Evolutionary conservation across 768 basidiomycete genomes (phyloP).

Genomic region (Termitomyces sp.): DNA sequence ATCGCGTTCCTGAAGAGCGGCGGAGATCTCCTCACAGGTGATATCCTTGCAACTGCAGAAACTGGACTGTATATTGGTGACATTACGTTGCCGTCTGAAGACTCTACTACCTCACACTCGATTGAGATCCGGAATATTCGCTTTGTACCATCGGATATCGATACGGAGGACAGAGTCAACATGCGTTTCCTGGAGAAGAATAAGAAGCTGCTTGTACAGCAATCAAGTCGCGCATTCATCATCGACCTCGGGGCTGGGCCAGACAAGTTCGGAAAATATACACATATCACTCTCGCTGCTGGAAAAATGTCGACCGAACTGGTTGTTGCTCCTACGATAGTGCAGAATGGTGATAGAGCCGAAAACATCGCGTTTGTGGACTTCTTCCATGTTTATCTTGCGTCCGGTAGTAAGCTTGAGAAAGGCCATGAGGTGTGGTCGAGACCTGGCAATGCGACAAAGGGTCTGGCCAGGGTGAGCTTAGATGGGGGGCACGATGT

Average conservation of each 20-base stretch:
- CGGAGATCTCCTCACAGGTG: slow-evolving; percentile 54
- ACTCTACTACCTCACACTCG: slow-evolving; percentile 15
- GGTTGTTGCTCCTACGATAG: slow-evolving; percentile 29
- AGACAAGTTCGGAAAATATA: slow-evolving; percentile 41
- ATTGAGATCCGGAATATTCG: slow-evolving; percentile 42
- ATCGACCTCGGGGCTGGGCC: slow-evolving; percentile 44
- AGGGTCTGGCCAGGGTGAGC: slow-evolving; percentile 55
- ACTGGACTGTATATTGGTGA: slow-evolving; percentile 63
- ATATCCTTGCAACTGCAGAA: slow-evolving; percentile 58
- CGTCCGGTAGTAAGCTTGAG: slow-evolving; percentile 32
- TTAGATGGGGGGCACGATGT: slow-evolving; percentile 72
- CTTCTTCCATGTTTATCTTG: slow-evolving; percentile 61
- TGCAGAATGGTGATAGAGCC: slow-evolving; percentile 18
- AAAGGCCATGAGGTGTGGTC: slow-evolving; percentile 53
- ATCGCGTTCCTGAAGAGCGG: slow-evolving; percentile 62
- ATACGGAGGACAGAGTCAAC: slow-evolving; percentile 35
- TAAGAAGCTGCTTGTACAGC: slow-evolving; percentile 54
- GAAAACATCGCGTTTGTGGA: slow-evolving; percentile 60
- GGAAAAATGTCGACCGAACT: slow-evolving; percentile 58
- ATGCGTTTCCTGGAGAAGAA: slow-evolving; percentile 52
- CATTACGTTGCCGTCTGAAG: slow-evolving; percentile 38
- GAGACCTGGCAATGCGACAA: slow-evolving; percentile 62
- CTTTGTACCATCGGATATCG: slow-evolving; percentile 47
- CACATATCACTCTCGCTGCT: slow-evolving; percentile 40
- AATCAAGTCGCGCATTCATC: slow-evolving; percentile 40